phyloP scores from a whole-genome alignment of 305 asterid species.

The Caryopteris hybrid region DNA sequence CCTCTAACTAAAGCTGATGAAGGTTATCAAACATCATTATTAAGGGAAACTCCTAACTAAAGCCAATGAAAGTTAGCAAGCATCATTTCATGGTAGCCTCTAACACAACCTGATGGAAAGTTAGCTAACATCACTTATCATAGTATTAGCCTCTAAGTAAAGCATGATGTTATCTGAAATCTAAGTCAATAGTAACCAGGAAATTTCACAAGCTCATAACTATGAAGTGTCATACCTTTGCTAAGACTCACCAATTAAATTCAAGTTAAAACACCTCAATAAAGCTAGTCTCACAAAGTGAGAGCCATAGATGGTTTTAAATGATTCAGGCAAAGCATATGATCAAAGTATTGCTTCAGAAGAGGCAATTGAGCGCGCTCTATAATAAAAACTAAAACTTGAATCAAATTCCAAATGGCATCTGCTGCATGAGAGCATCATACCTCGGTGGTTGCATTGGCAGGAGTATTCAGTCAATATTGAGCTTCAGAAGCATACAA shows the following conservation, averaged over 20 bases:
- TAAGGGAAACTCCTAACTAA: neutral
- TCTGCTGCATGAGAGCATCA: neutral
- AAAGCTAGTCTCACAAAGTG: neutral
- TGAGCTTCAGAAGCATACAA: neutral
- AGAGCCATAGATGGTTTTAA: neutral
- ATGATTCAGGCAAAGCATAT: neutral
- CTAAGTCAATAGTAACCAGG: too few relatives aligned
- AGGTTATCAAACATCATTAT: neutral
- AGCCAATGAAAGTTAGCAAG: neutral
- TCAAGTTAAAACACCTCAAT: constrained; percentile 1
- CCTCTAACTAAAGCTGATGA: neutral
- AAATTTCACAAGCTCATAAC: too few relatives aligned
- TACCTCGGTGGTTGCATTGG: neutral
- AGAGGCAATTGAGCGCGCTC: neutral
- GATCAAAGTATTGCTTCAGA: neutral
- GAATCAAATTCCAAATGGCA: neutral
- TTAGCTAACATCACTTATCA: neutral
- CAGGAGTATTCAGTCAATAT: neutral
- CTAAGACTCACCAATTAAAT: neutral
- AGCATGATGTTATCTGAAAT: neutral
- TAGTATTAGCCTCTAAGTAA: neutral
- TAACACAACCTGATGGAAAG: too few relatives aligned
- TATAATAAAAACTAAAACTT: neutral
- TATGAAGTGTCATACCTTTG: neutral
- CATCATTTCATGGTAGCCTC: too few relatives aligned